These are phyloP conservation scores for Diplodia sapinea DNA, from an alignment of 2,329 filamentous ascomycete genomes.

Conservation along the genomic window DNA sequence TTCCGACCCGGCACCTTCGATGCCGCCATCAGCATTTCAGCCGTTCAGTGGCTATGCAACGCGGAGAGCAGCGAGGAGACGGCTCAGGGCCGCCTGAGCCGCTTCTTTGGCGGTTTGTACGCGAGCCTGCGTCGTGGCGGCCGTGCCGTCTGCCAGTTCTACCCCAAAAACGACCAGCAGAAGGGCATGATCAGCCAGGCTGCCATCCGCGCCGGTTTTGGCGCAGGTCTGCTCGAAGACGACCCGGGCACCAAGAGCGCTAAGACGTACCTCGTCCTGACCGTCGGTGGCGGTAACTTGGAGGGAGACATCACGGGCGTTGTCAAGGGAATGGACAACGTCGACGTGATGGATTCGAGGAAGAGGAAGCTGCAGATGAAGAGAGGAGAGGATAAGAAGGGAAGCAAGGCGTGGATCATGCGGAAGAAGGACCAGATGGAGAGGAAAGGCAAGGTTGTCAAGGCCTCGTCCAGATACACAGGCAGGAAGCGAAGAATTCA, in stretches of 20 bases:
- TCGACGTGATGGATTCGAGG: conserved; percentile 70
- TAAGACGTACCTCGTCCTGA: conserved; percentile 95
- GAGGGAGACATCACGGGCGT: conserved; percentile 82
- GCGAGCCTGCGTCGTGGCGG: conserved; percentile 82
- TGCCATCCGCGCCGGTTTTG: conserved; percentile 92
- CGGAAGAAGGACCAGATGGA: conserved; percentile 94
- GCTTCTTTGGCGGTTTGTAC: conserved; percentile 95
- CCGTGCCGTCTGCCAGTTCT: conserved; percentile 94
- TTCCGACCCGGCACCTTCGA: conserved; percentile 93
- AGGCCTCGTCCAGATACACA: conserved; percentile 90
- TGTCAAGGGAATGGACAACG: conserved; percentile 84
- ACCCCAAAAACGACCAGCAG: conserved; percentile 93
- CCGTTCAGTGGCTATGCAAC: conserved; percentile 98
- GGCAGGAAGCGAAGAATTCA: conserved; percentile 81
- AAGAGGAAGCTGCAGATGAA: conserved; percentile 59
- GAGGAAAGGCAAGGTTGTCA: conserved; percentile 91
- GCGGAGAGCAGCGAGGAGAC: conserved; percentile 87
- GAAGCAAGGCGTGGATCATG: conserved; percentile 81
- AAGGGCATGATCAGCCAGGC: conserved; percentile 89
- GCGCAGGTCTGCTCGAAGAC: conserved; percentile 92
- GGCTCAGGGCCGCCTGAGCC: conserved; percentile 74
- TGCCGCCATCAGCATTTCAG: conserved; percentile 91
- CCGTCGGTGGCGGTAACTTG: conserved; percentile 74
- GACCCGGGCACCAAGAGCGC: conserved; percentile 95
- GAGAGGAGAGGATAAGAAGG: conserved; percentile 71